These are phyloP conservation scores for Lactarius trivialis DNA, from an alignment of 768 basidiomycete genomes.

Conservation along the genomic window DNA sequence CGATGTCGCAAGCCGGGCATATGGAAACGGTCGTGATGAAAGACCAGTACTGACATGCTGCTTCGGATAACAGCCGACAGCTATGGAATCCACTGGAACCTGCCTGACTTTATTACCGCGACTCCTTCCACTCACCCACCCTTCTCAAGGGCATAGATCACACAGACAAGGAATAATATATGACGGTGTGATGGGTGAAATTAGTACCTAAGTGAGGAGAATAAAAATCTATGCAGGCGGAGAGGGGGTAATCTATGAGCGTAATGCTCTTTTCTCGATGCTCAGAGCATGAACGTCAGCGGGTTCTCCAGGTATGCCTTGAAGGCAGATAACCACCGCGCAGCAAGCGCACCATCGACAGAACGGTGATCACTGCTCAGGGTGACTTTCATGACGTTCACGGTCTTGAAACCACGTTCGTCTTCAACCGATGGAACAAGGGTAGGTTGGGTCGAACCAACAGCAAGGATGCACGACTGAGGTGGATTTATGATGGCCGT, in stretches of 20 bases:
- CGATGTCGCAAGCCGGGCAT: too few relatives aligned
- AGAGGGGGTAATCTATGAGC: conserved; percentile 2
- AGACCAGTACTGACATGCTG: background rate
- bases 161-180: conserved; percentile 1
- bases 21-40: too few relatives aligned
- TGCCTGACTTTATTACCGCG: background rate
- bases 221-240: conserved; percentile 18
- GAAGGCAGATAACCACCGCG: conserved; percentile 88
- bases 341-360: conserved; percentile 94
- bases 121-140: background rate
- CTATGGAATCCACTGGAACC: background rate
- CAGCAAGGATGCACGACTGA: conserved; percentile 95
- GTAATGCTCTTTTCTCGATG: conserved; percentile 7
- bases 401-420: conserved; percentile 92
- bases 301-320: conserved; percentile 97
- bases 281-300: conserved; percentile 89
- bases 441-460: conserved; percentile 82
- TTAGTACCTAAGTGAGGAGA: conserved; percentile 20
- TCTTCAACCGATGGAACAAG: conserved; percentile 82
- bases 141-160: background rate
- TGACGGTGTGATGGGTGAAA: conserved; percentile 9
- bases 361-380: conserved; percentile 92
- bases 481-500: conserved; percentile 99
- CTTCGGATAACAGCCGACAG: background rate
- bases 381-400: conserved; percentile 91